These are phyloP conservation scores for Chaetoscypha palmicola DNA, from an alignment of 2,329 filamentous ascomycete genomes.

Conservation along the genomic window DNA sequence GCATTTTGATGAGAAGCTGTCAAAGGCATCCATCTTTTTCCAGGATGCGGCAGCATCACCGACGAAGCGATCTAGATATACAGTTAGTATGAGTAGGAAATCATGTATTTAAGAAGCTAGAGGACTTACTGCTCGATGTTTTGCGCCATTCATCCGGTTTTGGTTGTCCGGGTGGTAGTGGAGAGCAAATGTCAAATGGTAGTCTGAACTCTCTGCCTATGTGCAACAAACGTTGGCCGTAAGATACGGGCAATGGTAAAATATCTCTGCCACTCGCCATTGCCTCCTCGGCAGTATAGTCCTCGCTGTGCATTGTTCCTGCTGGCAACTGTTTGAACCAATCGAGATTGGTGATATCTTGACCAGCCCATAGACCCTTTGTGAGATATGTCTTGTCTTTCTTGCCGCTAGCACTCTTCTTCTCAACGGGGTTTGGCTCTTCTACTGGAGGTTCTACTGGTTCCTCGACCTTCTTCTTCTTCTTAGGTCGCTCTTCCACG, in stretches of 20 bases:
- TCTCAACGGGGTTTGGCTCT: slow-evolving; percentile 12
- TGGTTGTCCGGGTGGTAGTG: slow-evolving; percentile 75
- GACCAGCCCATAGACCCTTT: slow-evolving; percentile 83
- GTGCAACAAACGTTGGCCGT: slow-evolving; percentile 63
- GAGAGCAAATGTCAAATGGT: slow-evolving; percentile 84
- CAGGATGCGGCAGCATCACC: slow-evolving; percentile 74
- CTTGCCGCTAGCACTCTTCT: slow-evolving; percentile 31
- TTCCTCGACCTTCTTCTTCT: slow-evolving; percentile 32
- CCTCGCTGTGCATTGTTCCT: slow-evolving; percentile 42
- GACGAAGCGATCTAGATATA: slow-evolving; percentile 70
- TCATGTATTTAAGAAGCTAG: too few relatives aligned
- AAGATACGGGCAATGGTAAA: slow-evolving; percentile 73
- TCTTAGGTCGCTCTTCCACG: slow-evolving; percentile 32
- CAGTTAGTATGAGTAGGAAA: too few relatives aligned
- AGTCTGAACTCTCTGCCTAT: slow-evolving; percentile 77
- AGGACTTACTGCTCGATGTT: slow-evolving; percentile 72
- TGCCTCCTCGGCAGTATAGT: slow-evolving; percentile 38
- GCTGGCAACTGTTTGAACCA: slow-evolving; percentile 21
- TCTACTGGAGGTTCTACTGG: slow-evolving; percentile 20
- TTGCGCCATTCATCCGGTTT: slow-evolving; percentile 92
- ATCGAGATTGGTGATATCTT: slow-evolving; percentile 41
- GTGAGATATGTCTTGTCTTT: slow-evolving; percentile 51
- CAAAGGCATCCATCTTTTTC: slow-evolving; percentile 69
- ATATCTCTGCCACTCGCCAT: slow-evolving; percentile 40
- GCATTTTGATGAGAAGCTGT: slow-evolving; percentile 70